Conservation (phyloP, 2,329 filamentous ascomycete species). For the Nannizziopsis arthrosporioides region DNA sequence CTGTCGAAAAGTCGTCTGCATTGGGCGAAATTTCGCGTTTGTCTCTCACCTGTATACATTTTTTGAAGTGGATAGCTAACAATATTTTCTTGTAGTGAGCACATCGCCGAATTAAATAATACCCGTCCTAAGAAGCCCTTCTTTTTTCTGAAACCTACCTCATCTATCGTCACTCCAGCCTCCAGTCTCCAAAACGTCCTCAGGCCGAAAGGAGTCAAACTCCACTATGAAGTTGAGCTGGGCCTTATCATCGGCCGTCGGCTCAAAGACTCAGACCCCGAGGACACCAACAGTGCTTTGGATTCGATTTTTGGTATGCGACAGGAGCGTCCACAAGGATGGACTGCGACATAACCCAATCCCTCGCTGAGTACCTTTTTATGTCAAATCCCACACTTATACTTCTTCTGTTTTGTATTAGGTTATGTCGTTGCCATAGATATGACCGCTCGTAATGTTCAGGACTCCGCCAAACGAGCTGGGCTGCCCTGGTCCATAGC, state of each 20-base stretch:
- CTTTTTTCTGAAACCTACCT: slow-evolving; percentile 95
- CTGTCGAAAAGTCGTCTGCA: slow-evolving; percentile 72
- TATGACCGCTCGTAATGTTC: slow-evolving; percentile 91
- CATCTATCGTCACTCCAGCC: slow-evolving; percentile 68
- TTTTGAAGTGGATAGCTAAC: background rate
- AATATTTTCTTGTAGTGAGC: slow-evolving; percentile 50
- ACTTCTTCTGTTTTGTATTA: slow-evolving; percentile 23
- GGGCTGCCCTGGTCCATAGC: slow-evolving; percentile 91
- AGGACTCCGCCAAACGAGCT: slow-evolving; percentile 95
- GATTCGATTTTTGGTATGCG: slow-evolving; percentile 63
- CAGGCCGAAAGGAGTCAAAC: slow-evolving; percentile 65
- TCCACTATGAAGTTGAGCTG: slow-evolving; percentile 94
- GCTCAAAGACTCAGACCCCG: slow-evolving; percentile 60
- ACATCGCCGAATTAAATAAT: slow-evolving; percentile 85
- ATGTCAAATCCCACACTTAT: background rate
- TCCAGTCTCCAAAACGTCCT: slow-evolving; percentile 58
- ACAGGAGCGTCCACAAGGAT: background rate
- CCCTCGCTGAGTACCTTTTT: slow-evolving; percentile 8
- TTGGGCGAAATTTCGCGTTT: slow-evolving; percentile 91
- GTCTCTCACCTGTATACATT: slow-evolving; percentile 23
- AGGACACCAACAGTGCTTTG: slow-evolving; percentile 64
- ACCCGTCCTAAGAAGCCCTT: slow-evolving; percentile 85
- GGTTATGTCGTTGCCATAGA: slow-evolving; percentile 87
- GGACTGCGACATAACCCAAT: background rate
- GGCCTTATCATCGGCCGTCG: slow-evolving; percentile 77